phyloP scores from a whole-genome alignment of 2,329 filamentous ascomycete species.

The Penicillium sumatraense region DNA sequence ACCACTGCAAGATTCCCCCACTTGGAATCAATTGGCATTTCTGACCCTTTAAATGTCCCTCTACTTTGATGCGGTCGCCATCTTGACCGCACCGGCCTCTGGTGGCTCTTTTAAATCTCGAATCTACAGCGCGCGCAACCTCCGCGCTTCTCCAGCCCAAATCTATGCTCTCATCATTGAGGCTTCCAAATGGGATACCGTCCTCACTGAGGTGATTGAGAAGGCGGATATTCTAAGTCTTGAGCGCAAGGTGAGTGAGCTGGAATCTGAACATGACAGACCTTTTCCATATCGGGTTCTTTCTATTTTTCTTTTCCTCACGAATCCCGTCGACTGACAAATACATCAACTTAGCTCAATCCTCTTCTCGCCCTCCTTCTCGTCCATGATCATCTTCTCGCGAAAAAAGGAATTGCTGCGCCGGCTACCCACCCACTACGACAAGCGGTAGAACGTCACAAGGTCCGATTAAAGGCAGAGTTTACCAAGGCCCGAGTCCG shows the following conservation, averaged over 20 bases:
- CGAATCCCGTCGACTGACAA: background rate
- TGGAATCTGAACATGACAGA: too few species aligned
- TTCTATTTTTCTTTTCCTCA: too few species aligned
- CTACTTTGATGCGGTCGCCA: constrained; percentile 84
- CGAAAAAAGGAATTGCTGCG: constrained; percentile 81
- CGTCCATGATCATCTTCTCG: constrained; percentile 81
- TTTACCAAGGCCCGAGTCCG: constrained; percentile 79
- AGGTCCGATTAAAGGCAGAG: constrained; percentile 77
- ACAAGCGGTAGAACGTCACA: constrained; percentile 77
- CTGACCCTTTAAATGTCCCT: constrained; percentile 84
- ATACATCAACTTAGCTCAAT: constrained; percentile 66
- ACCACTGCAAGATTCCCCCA: too few species aligned
- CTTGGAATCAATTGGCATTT: too few species aligned
- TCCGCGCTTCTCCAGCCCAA: constrained; percentile 79
- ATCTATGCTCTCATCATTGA: constrained; percentile 87
- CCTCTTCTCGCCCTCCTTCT: constrained; percentile 80
- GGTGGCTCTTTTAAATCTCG: constrained; percentile 87
- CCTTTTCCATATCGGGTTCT: too few species aligned
- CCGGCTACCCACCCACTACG: constrained; percentile 79
- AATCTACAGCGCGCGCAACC: constrained; percentile 73
- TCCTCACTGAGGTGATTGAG: constrained; percentile 90
- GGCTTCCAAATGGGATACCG: constrained; percentile 84
- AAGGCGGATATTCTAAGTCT: constrained; percentile 73
- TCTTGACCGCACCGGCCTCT: constrained; percentile 68
- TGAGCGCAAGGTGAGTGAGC: constrained; percentile 80